These are phyloP conservation scores for Dysphania ambrosioides DNA, from an alignment of 148 eudicot species.

Conservation along the genomic window DNA sequence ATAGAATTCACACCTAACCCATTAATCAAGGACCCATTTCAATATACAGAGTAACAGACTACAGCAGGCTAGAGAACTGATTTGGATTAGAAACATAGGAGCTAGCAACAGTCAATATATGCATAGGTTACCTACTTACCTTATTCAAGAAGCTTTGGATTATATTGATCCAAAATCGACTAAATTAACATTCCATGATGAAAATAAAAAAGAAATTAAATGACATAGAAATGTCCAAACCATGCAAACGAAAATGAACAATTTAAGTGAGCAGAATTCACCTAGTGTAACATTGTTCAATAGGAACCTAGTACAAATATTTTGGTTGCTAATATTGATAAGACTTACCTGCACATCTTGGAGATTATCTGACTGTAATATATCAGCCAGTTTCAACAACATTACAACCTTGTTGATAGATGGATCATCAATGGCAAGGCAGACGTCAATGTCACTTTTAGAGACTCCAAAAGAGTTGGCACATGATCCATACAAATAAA, in stretches of 20 bases:
- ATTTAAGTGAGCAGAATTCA: background rate
- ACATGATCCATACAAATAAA: slow-evolving; percentile 86
- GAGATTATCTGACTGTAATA: slow-evolving; percentile 66
- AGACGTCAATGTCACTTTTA: slow-evolving; percentile 91
- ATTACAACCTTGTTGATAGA: slow-evolving; percentile 63
- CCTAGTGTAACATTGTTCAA: background rate
- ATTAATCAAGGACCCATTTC: too few species aligned
- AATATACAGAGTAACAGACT: too few species aligned
- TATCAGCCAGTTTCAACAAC: slow-evolving; percentile 80
- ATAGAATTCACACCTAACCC: too few species aligned
- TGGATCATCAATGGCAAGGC: slow-evolving; percentile 61
- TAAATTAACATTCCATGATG: background rate
- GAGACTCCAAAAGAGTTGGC: slow-evolving; percentile 89
- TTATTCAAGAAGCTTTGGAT: background rate
- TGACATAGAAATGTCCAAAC: background rate
- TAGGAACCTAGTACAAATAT: background rate
- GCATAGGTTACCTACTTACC: background rate
- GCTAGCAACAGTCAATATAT: too few species aligned
- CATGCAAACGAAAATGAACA: background rate
- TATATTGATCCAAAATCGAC: background rate
- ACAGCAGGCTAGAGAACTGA: too few species aligned
- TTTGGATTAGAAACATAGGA: too few species aligned
- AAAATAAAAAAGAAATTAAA: too few species aligned
- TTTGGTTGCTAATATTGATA: background rate
- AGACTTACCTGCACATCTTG: slow-evolving; percentile 77